phyloP scores from a whole-genome alignment of 2,329 filamentous ascomycete species.

The Xylariaceae sp. region DNA sequence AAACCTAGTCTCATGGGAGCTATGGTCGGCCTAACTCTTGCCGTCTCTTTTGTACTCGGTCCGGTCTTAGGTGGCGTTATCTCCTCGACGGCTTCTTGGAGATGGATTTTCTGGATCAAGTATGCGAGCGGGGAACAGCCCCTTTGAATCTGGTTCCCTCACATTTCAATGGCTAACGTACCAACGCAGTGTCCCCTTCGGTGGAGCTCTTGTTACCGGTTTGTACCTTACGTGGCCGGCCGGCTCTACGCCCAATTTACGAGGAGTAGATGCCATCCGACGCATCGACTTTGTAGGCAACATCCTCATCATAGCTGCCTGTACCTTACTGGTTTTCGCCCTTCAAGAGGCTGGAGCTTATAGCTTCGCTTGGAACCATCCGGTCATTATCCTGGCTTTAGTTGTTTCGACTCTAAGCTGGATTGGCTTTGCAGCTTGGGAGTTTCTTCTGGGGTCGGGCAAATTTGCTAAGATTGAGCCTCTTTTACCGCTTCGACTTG shows the following conservation, averaged over 20 bases:
- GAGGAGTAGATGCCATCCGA: constrained; percentile 41
- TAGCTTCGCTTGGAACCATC: constrained; percentile 48
- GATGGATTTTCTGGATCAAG: constrained; percentile 61
- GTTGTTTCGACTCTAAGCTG: constrained; percentile 46
- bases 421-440: constrained; percentile 49
- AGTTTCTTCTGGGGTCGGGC: constrained; percentile 41
- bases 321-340: constrained; percentile 51
- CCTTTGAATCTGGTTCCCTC: neutral
- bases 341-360: constrained; percentile 55
- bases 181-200: constrained; percentile 45
- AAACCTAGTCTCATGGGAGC: constrained; percentile 52
- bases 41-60: constrained; percentile 55
- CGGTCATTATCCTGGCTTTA: constrained; percentile 48
- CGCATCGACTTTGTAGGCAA: constrained; percentile 53
- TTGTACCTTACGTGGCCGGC: constrained; percentile 47
- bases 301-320: constrained; percentile 47
- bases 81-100: constrained; percentile 51
- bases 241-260: constrained; percentile 34
- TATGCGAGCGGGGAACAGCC: constrained; percentile 32
- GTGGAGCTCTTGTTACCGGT: constrained; percentile 42
- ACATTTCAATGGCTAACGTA: constrained; percentile 4
- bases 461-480: constrained; percentile 43
- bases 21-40: constrained; percentile 52
- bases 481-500: constrained; percentile 49
- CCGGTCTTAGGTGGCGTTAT: constrained; percentile 56